A percentile compares a stretch with the other conserved stretches of the same genome.
These are phyloP conservation scores for Auriscalpium vulgare DNA, from an alignment of 768 basidiomycete species.

Conservation along the genomic window DNA sequence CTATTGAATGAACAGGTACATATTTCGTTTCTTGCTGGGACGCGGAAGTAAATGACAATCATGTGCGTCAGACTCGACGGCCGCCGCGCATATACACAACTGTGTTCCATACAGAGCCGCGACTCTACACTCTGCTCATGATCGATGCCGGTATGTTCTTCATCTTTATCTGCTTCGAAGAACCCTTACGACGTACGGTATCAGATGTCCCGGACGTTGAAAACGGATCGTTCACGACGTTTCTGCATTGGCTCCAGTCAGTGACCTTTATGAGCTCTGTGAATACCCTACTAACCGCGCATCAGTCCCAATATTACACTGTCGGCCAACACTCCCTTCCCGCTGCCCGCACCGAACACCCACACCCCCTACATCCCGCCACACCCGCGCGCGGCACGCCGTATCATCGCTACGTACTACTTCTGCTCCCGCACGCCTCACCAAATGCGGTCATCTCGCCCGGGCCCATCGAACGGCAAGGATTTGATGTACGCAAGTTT, in stretches of 20 bases:
- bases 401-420: constrained; percentile 81
- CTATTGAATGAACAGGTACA: constrained; percentile 60
- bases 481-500: constrained; percentile 65
- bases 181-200: not conserved
- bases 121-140: constrained; percentile 83
- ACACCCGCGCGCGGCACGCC: constrained; percentile 82
- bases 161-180: not conserved
- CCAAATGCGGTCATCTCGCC: constrained; percentile 18
- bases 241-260: constrained; percentile 83
- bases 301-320: constrained; percentile 76
- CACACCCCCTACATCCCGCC: constrained; percentile 83
- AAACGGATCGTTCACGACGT: constrained; percentile 57
- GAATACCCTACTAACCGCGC: constrained; percentile 2
- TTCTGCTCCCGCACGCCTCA: constrained; percentile 66
- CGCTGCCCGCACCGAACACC: constrained; percentile 32
- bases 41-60: not conserved
- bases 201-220: constrained; percentile 78
- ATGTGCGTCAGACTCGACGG: constrained; percentile 42
- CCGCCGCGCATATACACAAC: constrained; percentile 64
- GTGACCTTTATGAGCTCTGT: constrained; percentile 7
- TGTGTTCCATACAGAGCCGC: constrained; percentile 73
- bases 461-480: constrained; percentile 32
- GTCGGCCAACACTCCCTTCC: constrained; percentile 41
- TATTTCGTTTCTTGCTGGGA: not conserved
- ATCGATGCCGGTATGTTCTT: constrained; percentile 68